phyloP scores from a whole-genome alignment of 1,139 yeast genomes.

The Sugiyamaella pinicola region DNA sequence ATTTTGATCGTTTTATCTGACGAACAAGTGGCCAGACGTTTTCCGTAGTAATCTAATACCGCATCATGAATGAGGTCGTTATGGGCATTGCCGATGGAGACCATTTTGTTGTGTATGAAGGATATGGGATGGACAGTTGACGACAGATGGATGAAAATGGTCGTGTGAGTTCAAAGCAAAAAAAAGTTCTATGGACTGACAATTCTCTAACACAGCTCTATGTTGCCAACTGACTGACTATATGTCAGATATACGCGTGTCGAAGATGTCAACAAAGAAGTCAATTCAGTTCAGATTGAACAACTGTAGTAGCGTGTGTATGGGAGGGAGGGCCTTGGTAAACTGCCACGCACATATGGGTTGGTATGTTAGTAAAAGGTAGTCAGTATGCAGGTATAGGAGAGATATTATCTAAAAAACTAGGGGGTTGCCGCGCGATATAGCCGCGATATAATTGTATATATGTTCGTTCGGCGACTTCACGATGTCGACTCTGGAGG shows the following conservation, averaged over 20 bases:
- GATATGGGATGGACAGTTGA: not conserved
- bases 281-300: too few species aligned
- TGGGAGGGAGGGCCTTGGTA: too few species aligned
- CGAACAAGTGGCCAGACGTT: conserved; percentile 91
- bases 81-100: conserved; percentile 44
- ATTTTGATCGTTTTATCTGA: conserved; percentile 93
- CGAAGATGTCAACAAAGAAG: too few species aligned
- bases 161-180: not conserved
- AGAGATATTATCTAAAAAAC: not conserved
- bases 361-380: not conserved
- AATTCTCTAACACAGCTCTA: too few species aligned
- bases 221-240: too few species aligned
- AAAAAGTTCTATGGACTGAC: not conserved
- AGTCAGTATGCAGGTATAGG: not conserved
- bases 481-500: too few species aligned
- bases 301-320: too few species aligned
- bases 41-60: conserved; percentile 93
- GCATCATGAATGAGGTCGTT: conserved; percentile 95
- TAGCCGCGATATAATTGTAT: too few species aligned
- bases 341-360: conserved; percentile 4
- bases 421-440: not conserved
- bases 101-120: conserved; percentile 29
- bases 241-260: too few species aligned
- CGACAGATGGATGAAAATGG: not conserved
- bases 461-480: too few species aligned